phyloP scores from a whole-genome alignment of 768 basidiomycete genomes.

The Boletus sp. region DNA sequence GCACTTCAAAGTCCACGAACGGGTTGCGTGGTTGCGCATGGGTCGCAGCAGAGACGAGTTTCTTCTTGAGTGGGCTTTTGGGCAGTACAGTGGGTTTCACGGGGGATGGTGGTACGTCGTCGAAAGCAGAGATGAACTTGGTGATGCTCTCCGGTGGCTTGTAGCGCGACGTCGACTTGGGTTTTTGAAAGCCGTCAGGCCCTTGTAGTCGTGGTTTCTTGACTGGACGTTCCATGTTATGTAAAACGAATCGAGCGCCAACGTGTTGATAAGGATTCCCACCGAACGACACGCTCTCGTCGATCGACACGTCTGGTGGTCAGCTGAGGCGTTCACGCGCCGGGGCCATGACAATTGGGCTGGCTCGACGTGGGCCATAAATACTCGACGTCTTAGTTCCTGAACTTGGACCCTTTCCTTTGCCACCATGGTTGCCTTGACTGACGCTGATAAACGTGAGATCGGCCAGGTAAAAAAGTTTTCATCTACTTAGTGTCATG shows the following conservation, averaged over 20 bases:
- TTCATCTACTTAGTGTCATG: neutral
- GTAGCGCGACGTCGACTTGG: slow-evolving; percentile 21
- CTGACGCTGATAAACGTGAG: slow-evolving; percentile 41
- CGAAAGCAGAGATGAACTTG: slow-evolving; percentile 32
- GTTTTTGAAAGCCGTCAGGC: slow-evolving; percentile 30
- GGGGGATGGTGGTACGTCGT: neutral
- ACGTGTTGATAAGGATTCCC: no score
- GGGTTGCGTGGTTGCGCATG: slow-evolving; percentile 22
- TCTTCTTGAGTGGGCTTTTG: slow-evolving; percentile 4
- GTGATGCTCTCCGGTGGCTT: slow-evolving; percentile 25
- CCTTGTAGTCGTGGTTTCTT: slow-evolving; percentile 21
- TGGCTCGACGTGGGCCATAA: neutral
- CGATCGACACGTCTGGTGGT: neutral
- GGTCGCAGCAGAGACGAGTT: neutral
- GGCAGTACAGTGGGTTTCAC: neutral
- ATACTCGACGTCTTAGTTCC: neutral
- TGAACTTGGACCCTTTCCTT: neutral
- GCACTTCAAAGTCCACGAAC: slow-evolving; percentile 13
- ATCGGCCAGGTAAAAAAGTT: slow-evolving; percentile 41
- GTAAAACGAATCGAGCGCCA: no score
- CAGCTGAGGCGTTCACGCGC: slow-evolving; percentile 2
- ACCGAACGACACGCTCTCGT: no score
- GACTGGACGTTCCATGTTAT: slow-evolving; percentile 5
- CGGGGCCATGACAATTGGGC: neutral
- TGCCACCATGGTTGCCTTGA: slow-evolving; percentile 25